Evolutionary conservation across 2,329 filamentous ascomycete species (phyloP).

Genomic region (Ascochyta fabae): DNA sequence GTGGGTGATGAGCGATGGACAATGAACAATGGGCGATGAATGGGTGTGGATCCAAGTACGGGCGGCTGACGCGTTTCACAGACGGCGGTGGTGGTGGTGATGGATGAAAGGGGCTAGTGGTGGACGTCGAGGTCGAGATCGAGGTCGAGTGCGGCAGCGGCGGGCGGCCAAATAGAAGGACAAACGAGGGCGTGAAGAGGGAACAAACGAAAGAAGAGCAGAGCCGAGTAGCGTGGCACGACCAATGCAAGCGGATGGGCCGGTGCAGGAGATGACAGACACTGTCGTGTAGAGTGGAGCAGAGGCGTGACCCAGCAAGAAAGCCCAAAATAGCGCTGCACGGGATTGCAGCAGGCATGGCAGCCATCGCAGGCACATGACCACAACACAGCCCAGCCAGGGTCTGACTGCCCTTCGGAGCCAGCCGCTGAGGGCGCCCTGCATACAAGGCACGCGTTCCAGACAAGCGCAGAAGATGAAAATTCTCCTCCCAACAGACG

Average conservation of each 20-base stretch:
- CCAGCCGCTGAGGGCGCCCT: neutral
- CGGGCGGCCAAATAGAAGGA: slow-evolving; percentile 1
- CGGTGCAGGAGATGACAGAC: slow-evolving; percentile 17
- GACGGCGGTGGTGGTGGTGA: neutral
- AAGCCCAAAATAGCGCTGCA: slow-evolving; percentile 11
- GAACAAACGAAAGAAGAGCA: slow-evolving; percentile 7
- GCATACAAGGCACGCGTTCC: neutral
- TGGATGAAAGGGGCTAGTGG: neutral
- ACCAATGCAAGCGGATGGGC: slow-evolving; percentile 13
- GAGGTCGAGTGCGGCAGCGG: slow-evolving; percentile 12
- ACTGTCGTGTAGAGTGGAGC: slow-evolving; percentile 6
- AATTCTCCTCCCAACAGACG: neutral
- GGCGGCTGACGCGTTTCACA: slow-evolving; percentile 32
- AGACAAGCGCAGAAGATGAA: neutral
- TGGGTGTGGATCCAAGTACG: slow-evolving; percentile 16
- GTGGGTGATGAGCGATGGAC: neutral
- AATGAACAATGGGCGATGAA: neutral
- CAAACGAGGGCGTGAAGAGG: slow-evolving; percentile 20
- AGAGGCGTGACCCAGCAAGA: slow-evolving; percentile 1
- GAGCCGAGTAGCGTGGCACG: slow-evolving; percentile 9
- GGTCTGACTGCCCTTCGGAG: neutral
- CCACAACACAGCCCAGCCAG: neutral
- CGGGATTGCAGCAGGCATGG: neutral
- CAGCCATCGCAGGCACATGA: neutral
- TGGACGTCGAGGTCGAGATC: neutral